Percentiles rank a stretch among this genome's conserved stretches.
phyloP scores from a whole-genome alignment of 345 rosid genomes.

The Eucalyptus sp. region DNA sequence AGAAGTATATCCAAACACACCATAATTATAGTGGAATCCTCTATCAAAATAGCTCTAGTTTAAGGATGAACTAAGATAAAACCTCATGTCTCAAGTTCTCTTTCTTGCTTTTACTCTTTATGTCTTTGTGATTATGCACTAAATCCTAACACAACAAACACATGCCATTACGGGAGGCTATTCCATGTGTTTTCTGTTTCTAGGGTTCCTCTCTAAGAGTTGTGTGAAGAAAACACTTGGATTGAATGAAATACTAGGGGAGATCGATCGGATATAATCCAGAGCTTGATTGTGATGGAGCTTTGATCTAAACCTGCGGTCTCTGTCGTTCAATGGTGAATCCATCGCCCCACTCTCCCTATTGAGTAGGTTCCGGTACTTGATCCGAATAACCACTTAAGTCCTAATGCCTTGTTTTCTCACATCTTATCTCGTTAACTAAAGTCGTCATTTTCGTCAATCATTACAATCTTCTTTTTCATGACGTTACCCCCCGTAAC shows the following conservation, averaged over 20 bases:
- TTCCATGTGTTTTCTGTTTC: background rate
- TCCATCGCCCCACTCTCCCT: background rate
- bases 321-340: background rate
- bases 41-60: background rate
- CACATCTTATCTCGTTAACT: too few relatives aligned
- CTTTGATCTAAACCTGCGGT: background rate
- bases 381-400: background rate
- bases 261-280: background rate
- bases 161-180: background rate
- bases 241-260: background rate
- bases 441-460: too few relatives aligned
- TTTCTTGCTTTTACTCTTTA: too few relatives aligned
- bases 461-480: too few relatives aligned
- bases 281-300: background rate
- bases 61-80: background rate
- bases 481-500: too few relatives aligned
- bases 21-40: background rate
- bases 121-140: too few relatives aligned
- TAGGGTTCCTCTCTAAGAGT: background rate
- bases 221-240: background rate
- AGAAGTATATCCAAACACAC: too few relatives aligned
- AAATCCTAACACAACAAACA: background rate
- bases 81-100: background rate
- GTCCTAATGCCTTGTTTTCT: too few relatives aligned
- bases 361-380: background rate